Percentiles rank a stretch among this genome's conserved stretches.
phyloP scores from a whole-genome alignment of 2,329 filamentous ascomycete species.

The Fusarium abutilonis region DNA sequence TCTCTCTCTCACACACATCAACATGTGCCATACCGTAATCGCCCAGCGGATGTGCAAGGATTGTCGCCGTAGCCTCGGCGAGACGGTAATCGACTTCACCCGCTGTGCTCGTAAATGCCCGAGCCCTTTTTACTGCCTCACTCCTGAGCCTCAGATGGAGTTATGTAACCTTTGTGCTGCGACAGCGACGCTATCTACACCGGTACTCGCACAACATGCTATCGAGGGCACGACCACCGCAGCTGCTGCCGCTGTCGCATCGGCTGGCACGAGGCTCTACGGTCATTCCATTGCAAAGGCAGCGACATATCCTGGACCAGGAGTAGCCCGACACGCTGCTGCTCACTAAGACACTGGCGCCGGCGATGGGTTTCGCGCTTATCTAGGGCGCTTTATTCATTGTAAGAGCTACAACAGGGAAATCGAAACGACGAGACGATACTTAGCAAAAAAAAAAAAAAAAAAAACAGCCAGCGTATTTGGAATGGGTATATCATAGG shows the following conservation, averaged over 20 bases:
- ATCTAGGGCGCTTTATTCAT: constrained; percentile 17
- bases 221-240: constrained; percentile 25
- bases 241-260: constrained; percentile 19
- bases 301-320: constrained; percentile 26
- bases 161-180: constrained; percentile 42
- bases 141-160: constrained; percentile 43
- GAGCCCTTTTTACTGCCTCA: constrained; percentile 47
- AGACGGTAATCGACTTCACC: constrained; percentile 46
- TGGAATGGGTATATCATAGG: constrained; percentile 27
- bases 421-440: constrained; percentile 36
- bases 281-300: constrained; percentile 33
- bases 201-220: constrained; percentile 42
- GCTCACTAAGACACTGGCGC: constrained; percentile 25
- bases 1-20: constrained; percentile 9
- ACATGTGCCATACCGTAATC: constrained; percentile 47
- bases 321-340: constrained; percentile 19
- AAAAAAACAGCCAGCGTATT: constrained; percentile 11
- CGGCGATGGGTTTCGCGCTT: constrained; percentile 1
- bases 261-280: constrained; percentile 29
- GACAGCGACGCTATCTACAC: constrained; percentile 38
- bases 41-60: constrained; percentile 46
- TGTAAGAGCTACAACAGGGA: constrained; percentile 27
- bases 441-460: not conserved
- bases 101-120: constrained; percentile 46
- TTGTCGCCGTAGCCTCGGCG: constrained; percentile 43